phyloP scores from a whole-genome alignment of 2,329 filamentous ascomycete species.

The Ceratocystis lukuohia region DNA sequence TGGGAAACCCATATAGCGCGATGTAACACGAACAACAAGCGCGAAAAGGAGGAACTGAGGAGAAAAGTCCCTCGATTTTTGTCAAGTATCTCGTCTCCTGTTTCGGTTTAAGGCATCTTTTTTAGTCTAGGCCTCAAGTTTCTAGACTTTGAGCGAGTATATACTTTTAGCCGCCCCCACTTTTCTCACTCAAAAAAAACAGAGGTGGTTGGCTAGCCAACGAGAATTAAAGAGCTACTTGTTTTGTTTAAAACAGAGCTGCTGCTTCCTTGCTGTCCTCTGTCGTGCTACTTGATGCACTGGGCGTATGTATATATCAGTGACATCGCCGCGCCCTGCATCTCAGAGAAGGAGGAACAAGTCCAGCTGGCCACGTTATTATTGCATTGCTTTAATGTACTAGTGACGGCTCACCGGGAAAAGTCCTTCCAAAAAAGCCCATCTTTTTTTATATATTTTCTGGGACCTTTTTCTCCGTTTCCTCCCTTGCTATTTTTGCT shows the following conservation, averaged over 20 bases:
- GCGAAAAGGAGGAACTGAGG: no score
- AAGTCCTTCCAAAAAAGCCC: no score
- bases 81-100: not conserved
- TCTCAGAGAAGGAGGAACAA: no score
- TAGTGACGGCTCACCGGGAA: no score
- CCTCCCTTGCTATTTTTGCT: not conserved
- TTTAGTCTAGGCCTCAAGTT: not conserved
- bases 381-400: no score
- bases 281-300: no score
- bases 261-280: no score
- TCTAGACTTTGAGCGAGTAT: not conserved
- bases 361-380: no score
- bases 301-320: no score
- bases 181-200: not conserved
- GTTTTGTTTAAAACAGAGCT: not conserved
- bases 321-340: no score
- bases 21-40: not conserved
- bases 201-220: constrained; percentile 13
- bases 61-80: not conserved
- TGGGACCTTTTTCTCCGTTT: not conserved
- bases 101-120: constrained; percentile 5
- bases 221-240: not conserved
- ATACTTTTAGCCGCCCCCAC: not conserved
- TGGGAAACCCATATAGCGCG: not conserved
- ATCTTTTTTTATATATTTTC: not conserved